Base-by-base conservation (phyloP, 2,329 filamentous ascomycete genomes). In the Ophiostoma quercus region DNA sequence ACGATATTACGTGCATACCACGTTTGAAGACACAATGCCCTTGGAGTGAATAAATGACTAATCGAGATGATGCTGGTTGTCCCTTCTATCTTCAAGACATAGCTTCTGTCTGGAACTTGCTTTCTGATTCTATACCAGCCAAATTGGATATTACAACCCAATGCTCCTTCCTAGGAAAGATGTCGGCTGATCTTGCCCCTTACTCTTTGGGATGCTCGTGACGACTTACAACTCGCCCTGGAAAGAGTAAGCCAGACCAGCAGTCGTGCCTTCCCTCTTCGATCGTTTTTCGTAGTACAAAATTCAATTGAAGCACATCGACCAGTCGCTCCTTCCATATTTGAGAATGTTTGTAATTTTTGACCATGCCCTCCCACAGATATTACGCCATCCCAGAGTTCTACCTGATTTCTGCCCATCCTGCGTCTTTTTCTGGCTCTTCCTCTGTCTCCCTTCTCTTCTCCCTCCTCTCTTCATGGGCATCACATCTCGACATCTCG, bases 311-410 rank as follows among this genome's bases (percentile, higher is more conserved):
- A 6, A 29, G 25, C 62, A 66, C 47, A 32, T 25, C 22, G 39
- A 22, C 12, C 65, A 5, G 34, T 60, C 12, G 68, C 14, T 37
- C 51, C 51, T 67, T 66, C 65, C 63, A 1, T 43, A 3, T 8
- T 1, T 41, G 16, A 47, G 2, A 19, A 19, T 47, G 19, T 29
- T 29, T 29, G 4, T 8, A n/a, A 34, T 37, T 63, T 63, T 66
- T 41, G 1, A 41, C 63, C 63, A 39, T 39, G 19, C 51, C 54
- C 51, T 65, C 67, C 67, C 57, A 62, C 57, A 29, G 5, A 22
- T 6, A 6, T 37, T 8, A 12, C 51, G 3, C 54, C 43, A 39
- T 12, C 51, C n/a, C 2, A 4, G 5, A 3, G 34, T 60, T 14
- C 25, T 39, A 47, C 37, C 37, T 43, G 9, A 37, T 25, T 37